Evolutionary conservation across 805 yeast genomes (phyloP), one percentile per base, ranked within the genome.

Genomic region (Kuraishia cidri): DNA sequence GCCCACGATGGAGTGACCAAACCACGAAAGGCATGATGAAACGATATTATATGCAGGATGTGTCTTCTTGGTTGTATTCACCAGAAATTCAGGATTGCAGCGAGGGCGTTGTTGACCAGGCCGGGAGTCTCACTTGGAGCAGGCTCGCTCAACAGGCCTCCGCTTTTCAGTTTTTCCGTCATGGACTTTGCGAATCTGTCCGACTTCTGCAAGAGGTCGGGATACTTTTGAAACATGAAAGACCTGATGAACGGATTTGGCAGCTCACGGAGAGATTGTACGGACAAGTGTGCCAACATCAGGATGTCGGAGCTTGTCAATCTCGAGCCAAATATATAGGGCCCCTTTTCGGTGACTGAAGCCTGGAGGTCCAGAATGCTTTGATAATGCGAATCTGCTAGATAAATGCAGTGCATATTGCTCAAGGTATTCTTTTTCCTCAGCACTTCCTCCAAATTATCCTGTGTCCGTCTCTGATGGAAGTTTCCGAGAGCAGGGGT

Each of bases 1-100:
- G 62, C 77, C 12, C 73, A 78, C 48, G 75, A 73, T 43, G 88
- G 88, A 4, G 53, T 79, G 7, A 72, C 65, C 22, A 73, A 73
- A 48, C 88, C 88, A 2, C 64, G 70, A 37, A 72, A 69, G 44
- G 72, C 72, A 40, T 74, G 43, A 48, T 18, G 28, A 18, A 13
- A 10, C 9, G n/a, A n/a, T n/a, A n/a, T n/a, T n/a, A n/a, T n/a
- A n/a, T n/a, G n/a, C n/a, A n/a, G n/a, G n/a, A n/a, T n/a, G n/a
- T n/a, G n/a, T n/a, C n/a, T n/a, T n/a, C n/a, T n/a, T n/a, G n/a
- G n/a, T n/a, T n/a, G n/a, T n/a, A n/a, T n/a, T n/a, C n/a, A n/a
- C n/a, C n/a, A n/a, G n/a, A n/a, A n/a, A n/a, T n/a, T n/a, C n/a
- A n/a, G n/a, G n/a, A n/a, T n/a, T n/a, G n/a, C n/a, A n/a, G n/a